A percentile compares a stretch with the other conserved stretches of the same genome.
These are phyloP conservation scores for thale cress (Arabidopsis thaliana) DNA, from an alignment of 345 rosid species.

Conservation along the genomic window DNA sequence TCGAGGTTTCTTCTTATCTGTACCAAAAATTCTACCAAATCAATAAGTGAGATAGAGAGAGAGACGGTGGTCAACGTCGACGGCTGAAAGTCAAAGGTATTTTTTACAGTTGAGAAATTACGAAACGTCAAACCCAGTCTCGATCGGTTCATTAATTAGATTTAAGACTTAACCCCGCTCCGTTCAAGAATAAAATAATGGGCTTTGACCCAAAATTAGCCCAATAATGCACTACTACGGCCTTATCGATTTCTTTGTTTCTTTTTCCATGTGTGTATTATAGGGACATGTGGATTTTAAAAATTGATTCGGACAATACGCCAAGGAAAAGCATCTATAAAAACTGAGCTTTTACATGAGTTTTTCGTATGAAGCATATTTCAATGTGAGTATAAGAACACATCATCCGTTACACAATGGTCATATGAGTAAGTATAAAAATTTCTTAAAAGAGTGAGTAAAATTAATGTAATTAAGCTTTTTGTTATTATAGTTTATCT, in stretches of 20 bases:
- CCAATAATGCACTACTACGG: background rate
- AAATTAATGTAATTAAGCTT: background rate
- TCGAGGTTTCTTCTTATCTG: conserved; percentile 12
- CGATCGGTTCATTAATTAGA: background rate
- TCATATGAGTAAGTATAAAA: background rate
- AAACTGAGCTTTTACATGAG: background rate
- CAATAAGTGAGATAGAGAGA: conserved; percentile 5
- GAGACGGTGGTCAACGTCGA: conserved; percentile 34
- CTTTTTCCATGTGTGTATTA: background rate
- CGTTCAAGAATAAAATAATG: background rate
- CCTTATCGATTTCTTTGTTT: background rate
- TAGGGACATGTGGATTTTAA: background rate
- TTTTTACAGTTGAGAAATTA: conserved; percentile 2
- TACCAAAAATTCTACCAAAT: background rate
- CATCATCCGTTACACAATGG: background rate
- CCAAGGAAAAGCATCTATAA: conserved; percentile 34
- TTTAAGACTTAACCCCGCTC: background rate
- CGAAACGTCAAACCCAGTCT: conserved; percentile 26
- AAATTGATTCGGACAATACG: conserved; percentile 20
- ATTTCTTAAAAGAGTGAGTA: background rate
- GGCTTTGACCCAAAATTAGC: conserved; percentile 27
- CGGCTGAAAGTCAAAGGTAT: conserved; percentile 36
- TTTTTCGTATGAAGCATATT: conserved; percentile 31
- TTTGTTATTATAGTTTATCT: background rate
- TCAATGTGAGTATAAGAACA: conserved; percentile 22